These are phyloP conservation scores for Cystofilobasidium macerans DNA, from an alignment of 768 basidiomycete genomes.

Conservation along the genomic window DNA sequence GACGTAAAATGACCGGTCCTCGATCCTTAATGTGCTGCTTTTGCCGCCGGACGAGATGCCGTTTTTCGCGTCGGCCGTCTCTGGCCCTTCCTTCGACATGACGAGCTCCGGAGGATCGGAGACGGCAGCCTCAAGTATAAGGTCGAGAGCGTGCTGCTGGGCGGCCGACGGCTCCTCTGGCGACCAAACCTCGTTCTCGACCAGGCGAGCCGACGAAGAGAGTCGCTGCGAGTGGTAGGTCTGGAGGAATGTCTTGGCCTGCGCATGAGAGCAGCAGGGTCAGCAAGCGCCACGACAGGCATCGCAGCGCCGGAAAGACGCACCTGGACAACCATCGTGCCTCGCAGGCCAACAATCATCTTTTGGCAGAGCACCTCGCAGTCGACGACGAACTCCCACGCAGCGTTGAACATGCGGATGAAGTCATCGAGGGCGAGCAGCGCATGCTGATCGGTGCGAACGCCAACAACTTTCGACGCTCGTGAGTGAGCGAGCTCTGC, in stretches of 20 bases:
- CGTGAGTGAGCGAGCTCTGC: conserved; percentile 78
- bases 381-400: conserved; percentile 79
- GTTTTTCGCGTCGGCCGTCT: conserved; percentile 25
- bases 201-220: conserved; percentile 68
- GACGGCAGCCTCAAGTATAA: conserved; percentile 70
- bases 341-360: conserved; percentile 88
- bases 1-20: conserved; percentile 71
- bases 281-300: not conserved
- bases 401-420: conserved; percentile 64
- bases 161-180: conserved; percentile 58
- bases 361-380: conserved; percentile 74
- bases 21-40: conserved; percentile 53
- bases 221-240: conserved; percentile 73
- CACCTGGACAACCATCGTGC: conserved; percentile 73
- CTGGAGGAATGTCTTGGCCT: conserved; percentile 81
- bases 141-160: conserved; percentile 60
- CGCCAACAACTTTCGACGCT: conserved; percentile 62
- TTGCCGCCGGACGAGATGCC: conserved; percentile 17
- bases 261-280: not conserved
- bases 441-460: conserved; percentile 69
- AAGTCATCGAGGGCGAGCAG: conserved; percentile 62
- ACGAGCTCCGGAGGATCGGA: conserved; percentile 62
- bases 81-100: conserved; percentile 31
- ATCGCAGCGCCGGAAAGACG: conserved; percentile 18
- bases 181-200: conserved; percentile 92